Conservation (phyloP, 345 rosid genomes). For the Carallia pectinifolia region DNA sequence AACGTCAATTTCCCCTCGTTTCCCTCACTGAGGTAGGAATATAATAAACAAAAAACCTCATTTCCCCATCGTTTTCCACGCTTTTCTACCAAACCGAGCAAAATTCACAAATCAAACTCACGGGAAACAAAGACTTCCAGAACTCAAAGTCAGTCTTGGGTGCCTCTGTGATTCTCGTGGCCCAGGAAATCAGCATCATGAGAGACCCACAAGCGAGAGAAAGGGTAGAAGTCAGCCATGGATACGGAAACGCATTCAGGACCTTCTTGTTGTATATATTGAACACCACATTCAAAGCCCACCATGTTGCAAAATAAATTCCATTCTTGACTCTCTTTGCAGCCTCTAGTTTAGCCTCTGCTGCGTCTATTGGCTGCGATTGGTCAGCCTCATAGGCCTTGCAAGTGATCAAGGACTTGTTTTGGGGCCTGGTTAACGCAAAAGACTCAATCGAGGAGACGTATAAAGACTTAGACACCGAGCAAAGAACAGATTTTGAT, state of each 20-base stretch:
- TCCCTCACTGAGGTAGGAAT: neutral
- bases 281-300: conserved; percentile 74
- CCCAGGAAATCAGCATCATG: conserved; percentile 91
- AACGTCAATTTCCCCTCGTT: conserved; percentile 36
- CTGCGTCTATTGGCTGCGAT: conserved; percentile 51
- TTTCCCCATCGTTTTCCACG: conserved; percentile 15
- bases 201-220: conserved; percentile 90
- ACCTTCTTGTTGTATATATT: conserved; percentile 97
- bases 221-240: conserved; percentile 94
- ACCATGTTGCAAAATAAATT: conserved; percentile 77
- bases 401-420: conserved; percentile 46
- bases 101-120: conserved; percentile 38
- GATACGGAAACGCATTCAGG: conserved; percentile 87
- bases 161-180: conserved; percentile 62
- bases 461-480: conserved; percentile 62
- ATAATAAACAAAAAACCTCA: conserved; percentile 11
- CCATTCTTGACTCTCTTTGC: conserved; percentile 64
- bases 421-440: conserved; percentile 21
- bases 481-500: conserved; percentile 27
- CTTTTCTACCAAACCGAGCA: conserved; percentile 29
- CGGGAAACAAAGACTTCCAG: conserved; percentile 90
- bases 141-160: conserved; percentile 80
- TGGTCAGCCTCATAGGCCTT: conserved; percentile 83
- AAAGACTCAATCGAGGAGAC: conserved; percentile 42
- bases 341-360: conserved; percentile 44